A percentile compares a stretch with the other conserved stretches of the same genome.
These are phyloP conservation scores for Cryptococcus deneoformans DNA, from an alignment of 1,284 basidiomycete species.

Conservation along the genomic window DNA sequence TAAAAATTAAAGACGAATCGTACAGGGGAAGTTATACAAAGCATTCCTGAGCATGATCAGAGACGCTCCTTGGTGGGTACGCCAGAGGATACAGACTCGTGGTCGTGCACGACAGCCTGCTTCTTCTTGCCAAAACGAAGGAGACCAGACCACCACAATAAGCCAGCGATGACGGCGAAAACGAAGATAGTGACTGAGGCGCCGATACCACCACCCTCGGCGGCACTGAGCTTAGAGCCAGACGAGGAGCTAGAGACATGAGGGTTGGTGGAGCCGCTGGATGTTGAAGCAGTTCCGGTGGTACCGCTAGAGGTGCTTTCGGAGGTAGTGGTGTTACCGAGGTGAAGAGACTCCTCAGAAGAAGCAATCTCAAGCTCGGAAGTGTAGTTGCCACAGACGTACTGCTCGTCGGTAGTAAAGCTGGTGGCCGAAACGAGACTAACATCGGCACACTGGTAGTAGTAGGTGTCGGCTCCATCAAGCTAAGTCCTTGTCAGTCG, in stretches of 20 bases:
- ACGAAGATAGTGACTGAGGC: constrained; percentile 15
- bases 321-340: background rate
- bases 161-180: constrained; percentile 4
- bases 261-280: background rate
- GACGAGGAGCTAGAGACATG: background rate
- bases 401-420: constrained; percentile 7
- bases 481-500: constrained; percentile 5
- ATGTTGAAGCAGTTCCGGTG: background rate
- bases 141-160: constrained; percentile 7
- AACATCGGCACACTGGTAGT: constrained; percentile 35
- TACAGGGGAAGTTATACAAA: no score
- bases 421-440: constrained; percentile 15
- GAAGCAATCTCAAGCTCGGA: constrained; percentile 9
- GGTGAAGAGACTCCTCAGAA: constrained; percentile 5
- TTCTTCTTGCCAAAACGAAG: constrained; percentile 17
- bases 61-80: background rate
- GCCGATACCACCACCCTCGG: constrained; percentile 19
- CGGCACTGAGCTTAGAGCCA: constrained; percentile 7
- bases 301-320: background rate
- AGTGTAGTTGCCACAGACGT: constrained; percentile 23
- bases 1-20: no score
- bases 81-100: background rate
- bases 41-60: no score
- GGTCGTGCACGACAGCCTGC: background rate
- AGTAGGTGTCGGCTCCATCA: constrained; percentile 11